phyloP scores from a whole-genome alignment of 2,329 filamentous ascomycete genomes.

The Lachnellula willkommii region DNA sequence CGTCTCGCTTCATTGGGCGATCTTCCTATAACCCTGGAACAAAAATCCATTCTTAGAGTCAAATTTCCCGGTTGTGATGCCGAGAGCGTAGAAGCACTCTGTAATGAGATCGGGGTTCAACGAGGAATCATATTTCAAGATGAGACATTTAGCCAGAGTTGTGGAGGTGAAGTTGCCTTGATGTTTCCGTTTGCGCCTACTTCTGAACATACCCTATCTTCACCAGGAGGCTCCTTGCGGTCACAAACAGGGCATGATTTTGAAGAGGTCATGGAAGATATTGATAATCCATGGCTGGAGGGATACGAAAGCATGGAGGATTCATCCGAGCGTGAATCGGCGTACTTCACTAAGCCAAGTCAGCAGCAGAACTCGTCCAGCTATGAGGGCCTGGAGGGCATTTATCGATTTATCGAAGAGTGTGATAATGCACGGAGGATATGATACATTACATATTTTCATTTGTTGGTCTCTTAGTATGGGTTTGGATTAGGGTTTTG shows the following conservation, averaged over 20 bases:
- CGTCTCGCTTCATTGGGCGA: conserved; percentile 73
- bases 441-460: conserved; percentile 2
- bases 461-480: background rate
- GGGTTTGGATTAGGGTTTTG: background rate
- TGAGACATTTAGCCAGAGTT: conserved; percentile 59
- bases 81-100: conserved; percentile 73
- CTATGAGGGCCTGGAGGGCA: conserved; percentile 58
- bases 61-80: conserved; percentile 89
- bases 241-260: conserved; percentile 37
- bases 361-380: conserved; percentile 40
- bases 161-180: conserved; percentile 68
- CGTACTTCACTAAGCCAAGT: conserved; percentile 25
- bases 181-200: conserved; percentile 81
- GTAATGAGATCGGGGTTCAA: conserved; percentile 79
- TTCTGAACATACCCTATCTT: conserved; percentile 35
- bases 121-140: conserved; percentile 78
- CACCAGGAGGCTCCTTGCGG: conserved; percentile 36
- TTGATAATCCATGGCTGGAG: conserved; percentile 30
- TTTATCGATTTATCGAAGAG: conserved; percentile 60
- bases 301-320: conserved; percentile 29
- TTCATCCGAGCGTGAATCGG: conserved; percentile 27
- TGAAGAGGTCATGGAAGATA: conserved; percentile 21
- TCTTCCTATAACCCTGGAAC: conserved; percentile 69
- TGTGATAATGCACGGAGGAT: conserved; percentile 42
- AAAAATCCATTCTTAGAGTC: conserved; percentile 60